These are phyloP conservation scores for Tetrastigma voinierianum DNA, from an alignment of 164 flowering plant species.

Conservation along the genomic window DNA sequence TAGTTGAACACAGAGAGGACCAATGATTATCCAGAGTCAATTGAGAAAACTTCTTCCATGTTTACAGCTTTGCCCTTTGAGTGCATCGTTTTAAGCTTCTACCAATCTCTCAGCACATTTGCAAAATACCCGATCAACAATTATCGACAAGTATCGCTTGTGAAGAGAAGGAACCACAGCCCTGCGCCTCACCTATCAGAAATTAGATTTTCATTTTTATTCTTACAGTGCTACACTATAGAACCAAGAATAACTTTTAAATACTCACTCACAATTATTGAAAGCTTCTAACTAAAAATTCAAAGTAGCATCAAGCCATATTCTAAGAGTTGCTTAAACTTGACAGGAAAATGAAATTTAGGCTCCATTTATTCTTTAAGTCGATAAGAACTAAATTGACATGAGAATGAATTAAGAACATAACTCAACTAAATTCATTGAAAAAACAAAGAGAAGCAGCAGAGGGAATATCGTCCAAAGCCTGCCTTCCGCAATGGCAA, in stretches of 20 bases:
- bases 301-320: background rate
- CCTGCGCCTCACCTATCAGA: constrained; percentile 76
- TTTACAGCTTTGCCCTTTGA: constrained; percentile 64
- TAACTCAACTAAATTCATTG: too few relatives aligned
- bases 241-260: background rate
- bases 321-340: too few relatives aligned
- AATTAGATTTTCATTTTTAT: constrained; percentile 17
- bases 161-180: constrained; percentile 98
- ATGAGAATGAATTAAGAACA: too few relatives aligned
- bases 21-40: constrained; percentile 90
- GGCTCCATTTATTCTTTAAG: too few relatives aligned
- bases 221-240: background rate
- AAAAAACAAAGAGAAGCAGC: too few relatives aligned
- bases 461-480: constrained; percentile 81
- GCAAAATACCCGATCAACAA: constrained; percentile 86
- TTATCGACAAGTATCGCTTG: constrained; percentile 81
- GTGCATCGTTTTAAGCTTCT: constrained; percentile 62
- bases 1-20: constrained; percentile 88
- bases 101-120: constrained; percentile 81
- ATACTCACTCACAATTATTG: too few relatives aligned
- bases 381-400: too few relatives aligned
- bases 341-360: too few relatives aligned
- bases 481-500: constrained; percentile 90
- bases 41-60: constrained; percentile 91
- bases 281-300: background rate